A percentile compares a stretch with the other conserved stretches of the same genome.
Conservation (phyloP, 352 stramenopile species). For the Phytophthora cryptogea region DNA sequence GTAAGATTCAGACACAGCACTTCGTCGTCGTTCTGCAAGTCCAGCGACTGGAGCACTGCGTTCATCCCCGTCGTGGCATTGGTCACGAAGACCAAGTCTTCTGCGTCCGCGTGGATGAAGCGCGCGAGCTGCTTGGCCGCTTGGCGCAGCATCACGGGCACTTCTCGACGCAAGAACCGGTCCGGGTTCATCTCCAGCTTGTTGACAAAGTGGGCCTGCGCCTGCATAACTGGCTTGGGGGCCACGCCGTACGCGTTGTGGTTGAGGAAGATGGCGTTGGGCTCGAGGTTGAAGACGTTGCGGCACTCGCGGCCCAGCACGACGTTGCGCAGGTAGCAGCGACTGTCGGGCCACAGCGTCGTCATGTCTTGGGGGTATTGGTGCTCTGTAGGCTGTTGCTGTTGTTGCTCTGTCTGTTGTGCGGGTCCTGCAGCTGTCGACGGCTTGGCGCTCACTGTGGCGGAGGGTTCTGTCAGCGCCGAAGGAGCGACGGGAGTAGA, state of each 20-base stretch:
- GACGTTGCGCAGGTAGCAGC: slow-evolving; percentile 60
- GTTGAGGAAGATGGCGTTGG: slow-evolving; percentile 81
- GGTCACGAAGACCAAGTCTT: slow-evolving; percentile 87
- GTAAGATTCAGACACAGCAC: slow-evolving; percentile 87
- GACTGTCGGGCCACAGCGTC: slow-evolving; percentile 68
- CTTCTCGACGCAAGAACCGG: slow-evolving; percentile 80
- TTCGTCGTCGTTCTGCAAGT: slow-evolving; percentile 88
- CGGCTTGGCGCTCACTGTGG: slow-evolving; percentile 16
- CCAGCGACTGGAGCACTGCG: slow-evolving; percentile 79
- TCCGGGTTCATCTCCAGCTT: slow-evolving; percentile 89
- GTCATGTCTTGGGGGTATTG: slow-evolving; percentile 53
- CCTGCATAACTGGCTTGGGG: slow-evolving; percentile 76
- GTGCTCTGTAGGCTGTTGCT: slow-evolving; percentile 7
- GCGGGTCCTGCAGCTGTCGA: not conserved
- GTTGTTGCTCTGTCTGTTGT: slow-evolving; percentile 31
- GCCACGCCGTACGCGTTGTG: slow-evolving; percentile 83
- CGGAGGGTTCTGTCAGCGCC: slow-evolving; percentile 12
- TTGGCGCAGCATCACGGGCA: slow-evolving; percentile 61
- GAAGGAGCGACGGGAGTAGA: slow-evolving; percentile 27
- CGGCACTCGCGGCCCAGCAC: slow-evolving; percentile 71
- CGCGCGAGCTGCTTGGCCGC: slow-evolving; percentile 62
- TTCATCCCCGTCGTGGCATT: slow-evolving; percentile 88
- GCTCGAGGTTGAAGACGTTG: slow-evolving; percentile 81
- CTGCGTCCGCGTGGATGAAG: slow-evolving; percentile 72
- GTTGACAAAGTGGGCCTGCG: slow-evolving; percentile 85